Percentiles rank a stretch among this genome's conserved stretches.
Conservation (phyloP, 441 rosid species). For the Macaranga tanarius region DNA sequence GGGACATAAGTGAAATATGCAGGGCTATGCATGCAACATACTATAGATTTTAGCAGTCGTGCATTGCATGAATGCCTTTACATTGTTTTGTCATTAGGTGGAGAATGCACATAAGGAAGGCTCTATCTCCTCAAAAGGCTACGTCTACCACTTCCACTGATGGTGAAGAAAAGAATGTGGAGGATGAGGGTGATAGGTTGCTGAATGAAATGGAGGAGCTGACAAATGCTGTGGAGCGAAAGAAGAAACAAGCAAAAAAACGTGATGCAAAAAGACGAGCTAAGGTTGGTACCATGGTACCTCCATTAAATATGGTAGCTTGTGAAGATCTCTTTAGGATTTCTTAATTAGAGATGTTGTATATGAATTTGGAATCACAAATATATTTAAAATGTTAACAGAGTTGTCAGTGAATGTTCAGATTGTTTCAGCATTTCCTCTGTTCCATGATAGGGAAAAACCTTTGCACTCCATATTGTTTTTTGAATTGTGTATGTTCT, state of each 20-base stretch:
- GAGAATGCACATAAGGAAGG: slow-evolving; percentile 81
- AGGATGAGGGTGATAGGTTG: slow-evolving; percentile 71
- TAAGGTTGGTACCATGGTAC: slow-evolving; percentile 46
- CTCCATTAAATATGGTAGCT: background rate
- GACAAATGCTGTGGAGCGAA: slow-evolving; percentile 64
- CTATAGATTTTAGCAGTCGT: background rate
- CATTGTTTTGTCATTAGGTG: slow-evolving; percentile 47
- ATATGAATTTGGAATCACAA: background rate
- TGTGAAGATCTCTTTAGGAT: background rate
- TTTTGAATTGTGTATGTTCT: slow-evolving; percentile 7
- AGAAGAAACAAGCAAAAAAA: slow-evolving; percentile 78
- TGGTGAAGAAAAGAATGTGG: slow-evolving; percentile 44
- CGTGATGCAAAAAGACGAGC: slow-evolving; percentile 70
- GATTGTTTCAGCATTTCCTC: background rate
- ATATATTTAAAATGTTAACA: background rate
- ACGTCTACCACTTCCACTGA: slow-evolving; percentile 34
- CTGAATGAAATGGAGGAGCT: slow-evolving; percentile 95
- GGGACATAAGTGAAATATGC: no score
- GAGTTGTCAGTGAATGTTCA: background rate
- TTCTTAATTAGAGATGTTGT: background rate
- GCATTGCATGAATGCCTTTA: background rate
- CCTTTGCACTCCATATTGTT: background rate
- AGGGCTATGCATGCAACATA: background rate
- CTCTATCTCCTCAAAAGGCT: slow-evolving; percentile 66
- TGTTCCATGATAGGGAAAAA: background rate